Conservation (phyloP, 345 rosid genomes). For the Erucastrum elatum region DNA sequence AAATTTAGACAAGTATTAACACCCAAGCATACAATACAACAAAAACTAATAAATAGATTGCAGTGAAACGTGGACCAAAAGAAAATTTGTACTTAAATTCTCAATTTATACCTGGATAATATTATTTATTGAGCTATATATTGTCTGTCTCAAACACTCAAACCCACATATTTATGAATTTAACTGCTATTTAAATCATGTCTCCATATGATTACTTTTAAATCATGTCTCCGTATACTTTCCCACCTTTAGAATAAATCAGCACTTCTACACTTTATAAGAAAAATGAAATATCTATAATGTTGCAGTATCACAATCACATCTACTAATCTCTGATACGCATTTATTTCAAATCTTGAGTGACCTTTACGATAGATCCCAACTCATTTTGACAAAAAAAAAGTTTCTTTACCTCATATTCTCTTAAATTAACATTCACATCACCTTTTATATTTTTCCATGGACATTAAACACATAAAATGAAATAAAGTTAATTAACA, state of each 20-base stretch:
- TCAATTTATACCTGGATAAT: slow-evolving; percentile 6
- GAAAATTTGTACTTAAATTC: background rate
- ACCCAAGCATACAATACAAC: slow-evolving; percentile 9
- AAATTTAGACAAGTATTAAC: background rate
- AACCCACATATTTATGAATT: slow-evolving; percentile 28
- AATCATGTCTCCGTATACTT: slow-evolving; percentile 24
- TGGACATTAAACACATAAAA: background rate
- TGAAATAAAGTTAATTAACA: background rate
- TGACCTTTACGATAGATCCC: slow-evolving; percentile 29
- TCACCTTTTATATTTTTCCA: slow-evolving; percentile 8
- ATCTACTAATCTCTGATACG: background rate
- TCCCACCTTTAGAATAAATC: background rate
- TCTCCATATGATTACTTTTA: slow-evolving; percentile 26
- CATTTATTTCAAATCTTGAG: slow-evolving; percentile 18
- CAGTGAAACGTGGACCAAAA: slow-evolving; percentile 10
- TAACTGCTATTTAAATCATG: slow-evolving; percentile 20
- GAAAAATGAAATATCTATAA: background rate
- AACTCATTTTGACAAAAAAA: slow-evolving; percentile 17
- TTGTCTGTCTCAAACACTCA: slow-evolving; percentile 17
- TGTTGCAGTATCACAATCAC: slow-evolving; percentile 5
- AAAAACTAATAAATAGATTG: background rate
- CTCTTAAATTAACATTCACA: slow-evolving; percentile 15
- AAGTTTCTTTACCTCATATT: slow-evolving; percentile 1
- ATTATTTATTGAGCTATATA: slow-evolving; percentile 16
- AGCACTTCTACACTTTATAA: background rate